Evolutionary conservation across 257 asterid species (phyloP).

Genomic region (Mitragyna speciosa): DNA sequence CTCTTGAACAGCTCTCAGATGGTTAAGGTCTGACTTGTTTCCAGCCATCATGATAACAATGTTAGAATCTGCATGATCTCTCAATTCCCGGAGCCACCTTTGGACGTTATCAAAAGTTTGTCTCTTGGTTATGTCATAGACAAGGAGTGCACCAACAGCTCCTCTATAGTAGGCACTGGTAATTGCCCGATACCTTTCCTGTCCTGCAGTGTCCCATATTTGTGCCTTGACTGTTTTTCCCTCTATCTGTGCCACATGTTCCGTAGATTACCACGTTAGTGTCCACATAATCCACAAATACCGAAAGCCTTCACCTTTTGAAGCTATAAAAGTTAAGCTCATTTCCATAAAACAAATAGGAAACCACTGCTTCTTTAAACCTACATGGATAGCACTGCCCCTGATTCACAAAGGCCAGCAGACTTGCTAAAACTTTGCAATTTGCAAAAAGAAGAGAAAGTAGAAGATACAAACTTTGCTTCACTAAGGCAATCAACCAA

Average conservation of each 20-base stretch:
- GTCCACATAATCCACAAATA: not conserved
- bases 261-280: slow-evolving; percentile 13
- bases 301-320: not conserved
- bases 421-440: not conserved
- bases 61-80: slow-evolving; percentile 82
- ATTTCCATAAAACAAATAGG: too few relatives aligned
- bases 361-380: not conserved
- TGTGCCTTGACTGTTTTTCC: slow-evolving; percentile 84
- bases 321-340: too few relatives aligned
- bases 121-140: slow-evolving; percentile 72
- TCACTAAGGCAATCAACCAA: not conserved
- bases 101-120: slow-evolving; percentile 74
- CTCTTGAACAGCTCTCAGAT: slow-evolving; percentile 68
- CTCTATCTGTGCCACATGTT: slow-evolving; percentile 48
- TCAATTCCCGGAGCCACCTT: slow-evolving; percentile 81
- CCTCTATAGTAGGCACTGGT: slow-evolving; percentile 88
- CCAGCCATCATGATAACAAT: slow-evolving; percentile 81
- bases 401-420: not conserved
- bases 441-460: too few relatives aligned
- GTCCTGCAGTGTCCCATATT: slow-evolving; percentile 89
- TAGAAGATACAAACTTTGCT: not conserved
- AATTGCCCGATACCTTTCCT: slow-evolving; percentile 80
- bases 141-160: slow-evolving; percentile 82
- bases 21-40: slow-evolving; percentile 78
- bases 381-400: not conserved